Base-by-base conservation (phyloP, 1,284 basidiomycete genomes). In the Sutorius eximius region DNA sequence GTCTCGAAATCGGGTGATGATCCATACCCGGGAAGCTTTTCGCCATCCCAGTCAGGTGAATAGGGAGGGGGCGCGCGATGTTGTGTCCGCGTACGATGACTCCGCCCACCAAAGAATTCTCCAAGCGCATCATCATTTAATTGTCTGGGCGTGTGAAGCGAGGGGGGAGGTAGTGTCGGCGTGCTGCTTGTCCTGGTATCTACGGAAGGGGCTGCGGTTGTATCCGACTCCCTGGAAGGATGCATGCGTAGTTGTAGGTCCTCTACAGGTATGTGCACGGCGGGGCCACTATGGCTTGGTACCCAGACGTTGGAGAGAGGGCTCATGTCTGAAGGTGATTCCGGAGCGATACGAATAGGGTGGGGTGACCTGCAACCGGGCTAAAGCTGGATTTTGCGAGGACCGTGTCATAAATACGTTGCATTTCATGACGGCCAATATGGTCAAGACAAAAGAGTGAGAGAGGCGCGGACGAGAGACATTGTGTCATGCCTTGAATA, bases 61-160 rank as follows among this genome's bases (percentile, higher is more conserved):
- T 71, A 69, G 6, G 70, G 58, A 2, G 70, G 70, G 6, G 70
- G 67, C 10, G 13, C 48, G 42, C 55, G 65, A 8, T 40, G 56
- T 32, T 66, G 63, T 13, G 61, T 52, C 40, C 69, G 66, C 29
- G 61, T 56, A 32, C 67, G 63, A 15, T 65, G 56, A 16, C 53
- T 29, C n/a, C 66, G 64, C 27, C 61, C 67, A 0, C 67, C 67
- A 51, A 69, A 72, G 50, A 69, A 72, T 1, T 72, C 69, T 0
- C 61, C 53, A 24, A 69, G 42, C n/a, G 64, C 64, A 37, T 72
- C 69, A 18, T 69, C 66, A 9, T 59, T 53, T 6, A 69, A 22
- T n/a, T 71, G 67, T 16, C 68, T 60, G 24, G 52, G 38, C 11
- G 70, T 56, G 30, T 63, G 71, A 32, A 70, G 62, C 10, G 47